Conservation (phyloP, 2,329 filamentous ascomycete species). For the Helicocarpus griseus region DNA sequence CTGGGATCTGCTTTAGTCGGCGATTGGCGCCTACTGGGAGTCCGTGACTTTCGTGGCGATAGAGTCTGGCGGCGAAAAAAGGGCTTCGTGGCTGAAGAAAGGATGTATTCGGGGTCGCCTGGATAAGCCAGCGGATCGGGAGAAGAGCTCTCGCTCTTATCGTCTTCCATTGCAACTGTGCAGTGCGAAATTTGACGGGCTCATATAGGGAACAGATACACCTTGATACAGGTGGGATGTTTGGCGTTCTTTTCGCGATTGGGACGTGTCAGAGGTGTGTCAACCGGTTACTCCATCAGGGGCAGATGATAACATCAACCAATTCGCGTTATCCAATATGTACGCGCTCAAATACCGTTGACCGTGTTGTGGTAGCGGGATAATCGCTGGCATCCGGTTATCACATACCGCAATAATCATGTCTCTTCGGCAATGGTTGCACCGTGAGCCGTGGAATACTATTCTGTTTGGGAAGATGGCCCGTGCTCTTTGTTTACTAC, state of each 20-base stretch:
- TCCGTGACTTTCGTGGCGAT: conserved; percentile 27
- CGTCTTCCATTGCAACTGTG: conserved; percentile 21
- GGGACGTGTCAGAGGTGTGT: neutral
- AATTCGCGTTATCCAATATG: neutral
- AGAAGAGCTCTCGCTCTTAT: conserved; percentile 31
- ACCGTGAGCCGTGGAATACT: neutral
- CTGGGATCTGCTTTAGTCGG: conserved; percentile 14
- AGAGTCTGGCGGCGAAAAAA: conserved; percentile 30
- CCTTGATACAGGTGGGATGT: neutral
- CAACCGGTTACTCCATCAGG: neutral
- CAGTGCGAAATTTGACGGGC: neutral
- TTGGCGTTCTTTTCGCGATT: neutral
- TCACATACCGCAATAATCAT: neutral
- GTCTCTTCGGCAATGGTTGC: neutral
- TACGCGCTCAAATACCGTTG: neutral
- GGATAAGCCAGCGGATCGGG: conserved; percentile 34
- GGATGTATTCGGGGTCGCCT: conserved; percentile 33
- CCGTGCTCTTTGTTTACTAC: conserved; percentile 12
- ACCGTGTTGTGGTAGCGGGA: neutral
- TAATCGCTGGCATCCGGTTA: neutral
- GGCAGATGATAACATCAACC: neutral
- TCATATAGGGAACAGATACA: neutral
- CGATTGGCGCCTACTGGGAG: conserved; percentile 23
- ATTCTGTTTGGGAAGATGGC: conserved; percentile 4
- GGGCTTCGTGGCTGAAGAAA: conserved; percentile 33